These are phyloP conservation scores for Nemania abortiva DNA, from an alignment of 2,329 filamentous ascomycete species.

Conservation along the genomic window DNA sequence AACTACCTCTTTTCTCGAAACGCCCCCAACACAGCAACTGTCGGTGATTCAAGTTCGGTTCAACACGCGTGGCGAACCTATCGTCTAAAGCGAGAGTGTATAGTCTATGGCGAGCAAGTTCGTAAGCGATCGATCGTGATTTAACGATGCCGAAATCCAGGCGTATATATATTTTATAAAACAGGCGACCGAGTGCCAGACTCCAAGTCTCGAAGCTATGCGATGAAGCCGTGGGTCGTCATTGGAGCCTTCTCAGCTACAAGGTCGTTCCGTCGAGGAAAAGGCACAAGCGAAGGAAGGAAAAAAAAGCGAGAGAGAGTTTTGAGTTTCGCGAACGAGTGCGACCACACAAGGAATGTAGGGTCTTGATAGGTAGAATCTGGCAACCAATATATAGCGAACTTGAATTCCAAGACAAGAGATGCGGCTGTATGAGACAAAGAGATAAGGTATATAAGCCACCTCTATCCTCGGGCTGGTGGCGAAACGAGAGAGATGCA, in stretches of 20 bases:
- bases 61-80: slow-evolving; percentile 14
- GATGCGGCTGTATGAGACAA: slow-evolving; percentile 47
- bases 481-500: slow-evolving; percentile 39
- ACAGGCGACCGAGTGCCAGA: slow-evolving; percentile 49
- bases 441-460: slow-evolving; percentile 40
- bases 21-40: slow-evolving; percentile 20
- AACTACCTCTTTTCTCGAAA: slow-evolving; percentile 30
- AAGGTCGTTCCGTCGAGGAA: slow-evolving; percentile 6
- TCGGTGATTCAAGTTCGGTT: slow-evolving; percentile 13
- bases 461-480: slow-evolving; percentile 38
- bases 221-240: slow-evolving; percentile 45
- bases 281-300: slow-evolving; percentile 35
- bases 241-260: slow-evolving; percentile 39
- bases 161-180: slow-evolving; percentile 21
- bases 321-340: slow-evolving; percentile 22
- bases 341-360: slow-evolving; percentile 49
- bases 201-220: slow-evolving; percentile 50
- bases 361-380: slow-evolving; percentile 42
- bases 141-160: slow-evolving; percentile 32
- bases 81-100: slow-evolving; percentile 30
- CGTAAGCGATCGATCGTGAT: slow-evolving; percentile 35
- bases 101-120: slow-evolving; percentile 17
- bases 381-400: slow-evolving; percentile 46
- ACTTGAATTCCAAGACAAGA: slow-evolving; percentile 50
- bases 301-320: slow-evolving; percentile 28